Evolutionary conservation across 208 protist genomes (phyloP), one percentile per base, ranked within the genome.

Genomic region (Jaenimonas drosophilae): DNA sequence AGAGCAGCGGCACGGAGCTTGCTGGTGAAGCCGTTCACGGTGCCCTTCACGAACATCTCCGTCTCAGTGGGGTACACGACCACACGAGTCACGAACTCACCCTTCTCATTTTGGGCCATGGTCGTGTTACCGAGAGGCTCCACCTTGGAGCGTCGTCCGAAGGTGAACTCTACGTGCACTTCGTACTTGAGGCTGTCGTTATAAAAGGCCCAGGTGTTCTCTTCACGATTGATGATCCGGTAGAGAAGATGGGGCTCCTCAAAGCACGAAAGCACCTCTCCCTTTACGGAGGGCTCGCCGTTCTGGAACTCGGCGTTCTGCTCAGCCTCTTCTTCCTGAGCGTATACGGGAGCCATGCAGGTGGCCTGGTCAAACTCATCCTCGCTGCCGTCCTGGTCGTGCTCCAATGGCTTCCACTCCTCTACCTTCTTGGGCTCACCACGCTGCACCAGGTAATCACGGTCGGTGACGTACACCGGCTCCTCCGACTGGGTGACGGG

Each of bases 331-430:
- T 43, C 48, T 27, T 64, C 51, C 26, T 37, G 39, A 54, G 72
- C n/a, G 44, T 64, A 83, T 6, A 85, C 54, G 20, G 74, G 76
- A 17, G 63, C 66, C 49, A 54, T 41, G 27, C 64, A 70, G 3
- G 58, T 76, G 4, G 44, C 31, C 30, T 85, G 64, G 40, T 87
- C 82, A 44, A 91, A 91, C 57, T 87, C 82, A 44, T 91, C 76
- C 28, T 80, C 71, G 44, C 36, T 58, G 19, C 50, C 63, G 21
- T 54, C 63, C 44, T 27, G 20, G 4, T 54, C 34, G 27, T 64
- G 33, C 21, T 48, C 43, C n/a, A n/a, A n/a, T n/a, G n/a, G n/a
- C n/a, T n/a, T n/a, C n/a, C n/a, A n/a, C n/a, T n/a, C n/a, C n/a
- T n/a, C n/a, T n/a, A n/a, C n/a, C n/a, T n/a, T n/a, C n/a, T n/a